phyloP scores from a whole-genome alignment of 2,329 filamentous ascomycete species.

The Penicillium italicum region DNA sequence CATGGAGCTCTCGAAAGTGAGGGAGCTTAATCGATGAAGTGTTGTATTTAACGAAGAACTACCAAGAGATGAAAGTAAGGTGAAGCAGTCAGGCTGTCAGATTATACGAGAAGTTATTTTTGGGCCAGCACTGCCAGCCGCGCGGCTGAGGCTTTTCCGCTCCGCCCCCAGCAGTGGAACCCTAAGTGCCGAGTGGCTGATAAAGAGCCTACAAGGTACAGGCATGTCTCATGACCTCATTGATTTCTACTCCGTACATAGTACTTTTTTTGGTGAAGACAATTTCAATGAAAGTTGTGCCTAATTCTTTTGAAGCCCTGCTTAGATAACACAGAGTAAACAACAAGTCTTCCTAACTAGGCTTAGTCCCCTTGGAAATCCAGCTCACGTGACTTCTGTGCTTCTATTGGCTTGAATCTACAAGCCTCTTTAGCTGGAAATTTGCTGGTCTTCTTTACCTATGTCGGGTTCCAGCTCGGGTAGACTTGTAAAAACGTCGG shows the following conservation, averaged over 20 bases:
- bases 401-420: not conserved
- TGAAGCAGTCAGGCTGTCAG: slow-evolving; percentile 18
- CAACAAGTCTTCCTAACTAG: not conserved
- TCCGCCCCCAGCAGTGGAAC: slow-evolving; percentile 1
- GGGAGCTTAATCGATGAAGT: not conserved
- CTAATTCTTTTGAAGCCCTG: not conserved
- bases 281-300: not conserved
- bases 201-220: no score
- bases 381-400: not conserved
- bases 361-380: not conserved
- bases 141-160: slow-evolving; percentile 16
- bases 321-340: not conserved
- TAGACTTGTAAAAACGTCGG: no score
- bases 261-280: not conserved
- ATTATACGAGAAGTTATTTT: slow-evolving; percentile 23
- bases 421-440: no score
- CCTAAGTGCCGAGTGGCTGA: not conserved
- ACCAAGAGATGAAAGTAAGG: slow-evolving; percentile 3
- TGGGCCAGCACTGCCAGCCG: slow-evolving; percentile 26
- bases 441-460: no score
- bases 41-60: not conserved
- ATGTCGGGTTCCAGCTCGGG: no score
- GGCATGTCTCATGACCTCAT: not conserved
- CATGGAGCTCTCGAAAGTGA: not conserved
- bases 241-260: no score